Evolutionary conservation across 768 basidiomycete species (phyloP), one percentile per base, ranked within the genome.

Genomic region (Tulasnella sp.): DNA sequence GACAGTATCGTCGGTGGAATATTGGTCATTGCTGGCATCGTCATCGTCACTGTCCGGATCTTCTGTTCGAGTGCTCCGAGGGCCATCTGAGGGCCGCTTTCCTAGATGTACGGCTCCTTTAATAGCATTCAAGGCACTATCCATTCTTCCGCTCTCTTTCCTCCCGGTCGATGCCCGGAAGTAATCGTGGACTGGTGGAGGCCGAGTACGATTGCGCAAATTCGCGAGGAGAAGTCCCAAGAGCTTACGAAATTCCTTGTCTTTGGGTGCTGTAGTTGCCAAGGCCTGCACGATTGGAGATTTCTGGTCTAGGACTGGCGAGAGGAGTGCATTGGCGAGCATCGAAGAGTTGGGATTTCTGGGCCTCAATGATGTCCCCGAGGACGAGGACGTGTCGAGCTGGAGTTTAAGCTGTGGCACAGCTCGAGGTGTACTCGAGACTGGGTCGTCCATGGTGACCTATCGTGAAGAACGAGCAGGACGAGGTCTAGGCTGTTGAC

Each of bases 221-320:
- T 89, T 86, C 22, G 82, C 82, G 17, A 93, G 80, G 35, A 91
- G 81, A 77, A 89, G 87, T 0, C 85, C 83, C 3, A 92, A 81
- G 29, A 91, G 81, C 77, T 92, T 92, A 65, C 87, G 85, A 9
- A 88, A 86, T 78, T 91, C 91, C 69, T 85, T 84, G 74, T 83
- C 84, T 69, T 78, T 79, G 35, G 75, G 71, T 7, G 40, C 47
- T 14, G 69, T 34, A 19, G 69, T 36, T 36, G 40, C 40, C 19
- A 70, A 62, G 22, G 59, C 47, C 22, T 59, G 40, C 34, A 44
- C 69, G 16, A 70, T 52, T 17, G 69, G 69, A 4, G 69, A 70
- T 1, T 19, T 29, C 35, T 40, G 69, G 59, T 70, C 69, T 36
- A 70, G 42, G 32, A 62, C 14, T 22, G 69, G 47, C 19, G 69